Conservation (phyloP, 1,284 basidiomycete genomes). For the Rhodotorula sp. region DNA sequence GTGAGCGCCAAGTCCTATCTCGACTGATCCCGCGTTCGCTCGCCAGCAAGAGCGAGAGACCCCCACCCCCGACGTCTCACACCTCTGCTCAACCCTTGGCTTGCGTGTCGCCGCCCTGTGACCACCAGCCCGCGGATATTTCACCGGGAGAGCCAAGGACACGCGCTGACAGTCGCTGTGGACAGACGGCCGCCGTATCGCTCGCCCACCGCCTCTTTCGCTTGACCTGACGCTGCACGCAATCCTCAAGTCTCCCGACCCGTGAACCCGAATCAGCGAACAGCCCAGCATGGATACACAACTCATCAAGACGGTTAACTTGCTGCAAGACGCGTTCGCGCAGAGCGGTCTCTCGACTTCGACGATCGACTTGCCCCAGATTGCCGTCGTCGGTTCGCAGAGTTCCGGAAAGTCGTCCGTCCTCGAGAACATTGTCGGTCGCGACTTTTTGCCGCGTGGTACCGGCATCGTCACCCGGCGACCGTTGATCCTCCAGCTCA, state of each 20-base stretch:
- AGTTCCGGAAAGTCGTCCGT: constrained; percentile 57
- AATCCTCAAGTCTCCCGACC: neutral
- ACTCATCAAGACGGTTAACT: constrained; percentile 40
- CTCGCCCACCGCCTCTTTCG: neutral
- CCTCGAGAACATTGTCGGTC: constrained; percentile 85
- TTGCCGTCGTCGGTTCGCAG: constrained; percentile 56
- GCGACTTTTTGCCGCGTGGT: constrained; percentile 95
- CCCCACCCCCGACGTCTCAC: too few species aligned
- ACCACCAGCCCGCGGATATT: too few species aligned
- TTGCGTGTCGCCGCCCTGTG: too few species aligned
- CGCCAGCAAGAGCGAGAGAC: too few species aligned
- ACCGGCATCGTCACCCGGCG: constrained; percentile 94
- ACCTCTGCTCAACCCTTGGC: too few species aligned
- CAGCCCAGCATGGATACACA: constrained; percentile 24
- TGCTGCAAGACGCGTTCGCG: constrained; percentile 57
- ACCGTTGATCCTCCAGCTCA: constrained; percentile 78
- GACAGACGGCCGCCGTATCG: too few species aligned
- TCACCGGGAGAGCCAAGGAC: too few species aligned
- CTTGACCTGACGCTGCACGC: neutral
- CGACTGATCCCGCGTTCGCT: too few species aligned
- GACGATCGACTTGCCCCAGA: constrained; percentile 57
- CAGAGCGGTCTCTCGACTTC: constrained; percentile 54
- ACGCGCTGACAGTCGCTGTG: too few species aligned
- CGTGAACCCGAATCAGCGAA: too few species aligned
- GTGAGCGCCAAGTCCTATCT: too few species aligned